phyloP scores from a whole-genome alignment of 129 eudicot genomes.

The Apium graveolens region DNA sequence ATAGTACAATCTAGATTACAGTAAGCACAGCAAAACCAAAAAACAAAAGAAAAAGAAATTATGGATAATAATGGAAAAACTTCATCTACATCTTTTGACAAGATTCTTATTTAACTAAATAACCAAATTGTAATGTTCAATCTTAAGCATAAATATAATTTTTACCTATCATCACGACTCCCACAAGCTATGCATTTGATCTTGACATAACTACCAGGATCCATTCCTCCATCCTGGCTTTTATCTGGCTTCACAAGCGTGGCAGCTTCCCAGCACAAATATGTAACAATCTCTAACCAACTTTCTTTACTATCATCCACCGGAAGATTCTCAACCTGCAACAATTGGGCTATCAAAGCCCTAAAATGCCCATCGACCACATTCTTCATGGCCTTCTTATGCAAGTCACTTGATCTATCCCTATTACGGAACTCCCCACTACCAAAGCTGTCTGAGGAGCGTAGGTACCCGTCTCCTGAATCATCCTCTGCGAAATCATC shows the following conservation, averaged over 20 bases:
- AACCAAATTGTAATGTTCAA: not conserved
- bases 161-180: slow-evolving; percentile 39
- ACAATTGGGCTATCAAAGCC: slow-evolving; percentile 45
- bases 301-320: slow-evolving; percentile 29
- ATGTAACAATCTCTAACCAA: slow-evolving; percentile 52
- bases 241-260: slow-evolving; percentile 48
- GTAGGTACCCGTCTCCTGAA: slow-evolving; percentile 40
- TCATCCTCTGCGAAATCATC: slow-evolving; percentile 29
- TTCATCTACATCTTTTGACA: not conserved
- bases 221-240: slow-evolving; percentile 59
- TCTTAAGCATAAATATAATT: not conserved
- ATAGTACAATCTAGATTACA: not conserved
- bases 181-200: slow-evolving; percentile 57
- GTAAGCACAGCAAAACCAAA: not conserved
- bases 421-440: slow-evolving; percentile 33
- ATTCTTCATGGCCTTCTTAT: slow-evolving; percentile 43
- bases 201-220: slow-evolving; percentile 59
- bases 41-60: not conserved
- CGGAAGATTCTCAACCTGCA: slow-evolving; percentile 45
- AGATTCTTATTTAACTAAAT: not conserved
- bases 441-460: slow-evolving; percentile 32
- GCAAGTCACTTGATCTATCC: slow-evolving; percentile 45
- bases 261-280: slow-evolving; percentile 59
- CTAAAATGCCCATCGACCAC: slow-evolving; percentile 57
- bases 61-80: not conserved